phyloP scores from a whole-genome alignment of 176 grass and related monocot species.

The Metroxylon sagu region DNA sequence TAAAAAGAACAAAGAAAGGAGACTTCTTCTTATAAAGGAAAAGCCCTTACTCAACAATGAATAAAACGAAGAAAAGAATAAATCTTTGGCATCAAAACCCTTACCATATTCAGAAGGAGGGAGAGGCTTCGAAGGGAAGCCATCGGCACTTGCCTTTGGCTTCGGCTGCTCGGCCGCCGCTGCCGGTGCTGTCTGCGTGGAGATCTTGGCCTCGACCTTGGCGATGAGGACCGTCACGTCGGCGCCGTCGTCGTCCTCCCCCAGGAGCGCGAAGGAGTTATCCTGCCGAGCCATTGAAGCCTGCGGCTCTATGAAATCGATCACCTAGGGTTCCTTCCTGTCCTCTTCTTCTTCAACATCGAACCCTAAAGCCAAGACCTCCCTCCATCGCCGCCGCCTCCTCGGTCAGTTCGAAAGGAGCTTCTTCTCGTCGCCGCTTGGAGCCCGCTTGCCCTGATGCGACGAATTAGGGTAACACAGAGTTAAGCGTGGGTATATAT shows the following conservation, averaged over 20 bases:
- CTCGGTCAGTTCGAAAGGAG: too few species aligned
- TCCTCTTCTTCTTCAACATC: too few species aligned
- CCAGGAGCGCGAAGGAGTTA: slow-evolving; percentile 4
- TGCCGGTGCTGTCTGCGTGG: not conserved
- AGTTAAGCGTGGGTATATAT: too few species aligned
- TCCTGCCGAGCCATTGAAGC: slow-evolving; percentile 3
- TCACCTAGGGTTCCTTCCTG: too few species aligned
- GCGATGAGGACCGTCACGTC: not conserved
- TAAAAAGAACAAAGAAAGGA: not conserved
- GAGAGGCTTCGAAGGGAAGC: slow-evolving; percentile 11
- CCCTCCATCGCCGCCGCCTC: too few species aligned
- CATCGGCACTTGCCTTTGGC: not conserved
- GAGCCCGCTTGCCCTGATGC: too few species aligned
- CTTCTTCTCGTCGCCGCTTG: too few species aligned
- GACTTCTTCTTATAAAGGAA: not conserved
- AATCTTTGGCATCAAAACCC: not conserved
- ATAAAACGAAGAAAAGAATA: not conserved
- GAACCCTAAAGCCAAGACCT: too few species aligned
- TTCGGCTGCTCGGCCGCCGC: not conserved
- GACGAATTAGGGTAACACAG: too few species aligned
- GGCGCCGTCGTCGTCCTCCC: slow-evolving; percentile 5
- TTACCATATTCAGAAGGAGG: not conserved
- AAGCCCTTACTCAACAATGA: too few species aligned
- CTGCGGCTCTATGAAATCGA: too few species aligned
- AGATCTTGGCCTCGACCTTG: slow-evolving; percentile 10